Evolutionary conservation across 2,329 filamentous ascomycete genomes (phyloP).

Genomic region (Verticillium nonalfalfae): DNA sequence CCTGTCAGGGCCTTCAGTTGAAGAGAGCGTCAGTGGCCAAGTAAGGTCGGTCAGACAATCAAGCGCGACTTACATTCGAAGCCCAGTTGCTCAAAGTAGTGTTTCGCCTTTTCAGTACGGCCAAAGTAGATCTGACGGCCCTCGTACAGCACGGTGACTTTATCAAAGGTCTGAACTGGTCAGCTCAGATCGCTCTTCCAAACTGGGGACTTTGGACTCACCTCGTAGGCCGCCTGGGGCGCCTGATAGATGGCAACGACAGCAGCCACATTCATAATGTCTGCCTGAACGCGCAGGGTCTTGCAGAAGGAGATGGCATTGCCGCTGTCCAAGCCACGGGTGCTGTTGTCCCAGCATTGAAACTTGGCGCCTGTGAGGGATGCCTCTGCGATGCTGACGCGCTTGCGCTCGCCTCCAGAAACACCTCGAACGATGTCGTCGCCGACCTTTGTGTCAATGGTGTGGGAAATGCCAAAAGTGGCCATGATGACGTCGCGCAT

Average conservation of each 20-base stretch:
- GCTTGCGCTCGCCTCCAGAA: constrained; percentile 27
- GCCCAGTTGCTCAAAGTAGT: constrained; percentile 52
- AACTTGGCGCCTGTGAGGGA: constrained; percentile 13
- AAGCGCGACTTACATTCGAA: constrained; percentile 34
- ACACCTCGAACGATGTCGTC: constrained; percentile 13
- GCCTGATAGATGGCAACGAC: constrained; percentile 14
- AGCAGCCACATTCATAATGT: constrained; percentile 10
- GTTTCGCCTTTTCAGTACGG: constrained; percentile 45
- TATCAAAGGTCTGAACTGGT: constrained; percentile 47
- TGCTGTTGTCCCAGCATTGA: constrained; percentile 24
- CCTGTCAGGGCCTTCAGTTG: constrained; percentile 19
- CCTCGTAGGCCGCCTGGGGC: constrained; percentile 13
- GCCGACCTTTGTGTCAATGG: constrained; percentile 13
- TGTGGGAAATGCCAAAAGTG: constrained; percentile 23
- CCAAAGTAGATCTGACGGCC: constrained; percentile 65
- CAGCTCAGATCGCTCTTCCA: neutral
- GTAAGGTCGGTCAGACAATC: too few relatives aligned
- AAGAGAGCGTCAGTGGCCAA: neutral
- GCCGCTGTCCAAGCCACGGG: constrained; percentile 26
- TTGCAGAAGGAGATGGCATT: constrained; percentile 49
- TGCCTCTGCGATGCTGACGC: constrained; percentile 23
- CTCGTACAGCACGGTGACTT: constrained; percentile 55
- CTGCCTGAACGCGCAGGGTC: constrained; percentile 39
- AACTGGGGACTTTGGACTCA: neutral
- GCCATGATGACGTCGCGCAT: constrained; percentile 48